Evolutionary conservation across 1,284 basidiomycete genomes (phyloP), one percentile per base, ranked within the genome.

Genomic region (Trichosporon sp.): DNA sequence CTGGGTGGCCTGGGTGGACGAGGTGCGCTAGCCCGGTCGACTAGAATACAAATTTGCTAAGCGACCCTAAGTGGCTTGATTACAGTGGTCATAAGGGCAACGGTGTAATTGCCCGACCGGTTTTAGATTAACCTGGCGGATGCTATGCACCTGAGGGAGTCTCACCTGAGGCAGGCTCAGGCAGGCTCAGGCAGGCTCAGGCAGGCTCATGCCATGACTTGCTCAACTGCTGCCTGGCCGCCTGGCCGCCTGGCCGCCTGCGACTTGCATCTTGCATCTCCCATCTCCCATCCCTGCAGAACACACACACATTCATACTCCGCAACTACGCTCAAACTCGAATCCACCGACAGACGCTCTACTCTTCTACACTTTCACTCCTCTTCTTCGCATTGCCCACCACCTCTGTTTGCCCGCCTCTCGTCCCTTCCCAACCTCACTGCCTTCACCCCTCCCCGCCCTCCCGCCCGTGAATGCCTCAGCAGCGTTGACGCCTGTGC

Each of bases 31-130:
- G 51, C 51, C 6, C 19, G 19, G 51, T 54, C 14, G 8, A 21
- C 16, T 35, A 35, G 31, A 63, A 63, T 63, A 63, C 59, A 63
- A 63, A 63, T 63, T 63, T 63, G 59, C 59, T 21, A 51, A 19
- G 12, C 16, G 21, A 63, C 32, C 32, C 31, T 63, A 63, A 63
- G 59, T 63, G 31, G 59, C 59, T n/a, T 35, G 59, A 35, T 63
- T 35, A 63, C 32, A 35, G 31, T n/a, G 31, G 32, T 35, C 31
- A 32, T 35, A 63, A 35, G 31, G 59, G 14, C 7, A n/a, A 16
- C 32, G 12, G 16, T 63, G 59, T 63, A 63, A 63, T 63, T 63
- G 59, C 59, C 59, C 31, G 59, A 63, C 31, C 59, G 31, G 59
- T 35, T 35, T 63, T 63, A 63, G 59, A 63, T 63, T 63, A 63